Conservation (phyloP, 441 rosid species). For the Corymbia calophylla region DNA sequence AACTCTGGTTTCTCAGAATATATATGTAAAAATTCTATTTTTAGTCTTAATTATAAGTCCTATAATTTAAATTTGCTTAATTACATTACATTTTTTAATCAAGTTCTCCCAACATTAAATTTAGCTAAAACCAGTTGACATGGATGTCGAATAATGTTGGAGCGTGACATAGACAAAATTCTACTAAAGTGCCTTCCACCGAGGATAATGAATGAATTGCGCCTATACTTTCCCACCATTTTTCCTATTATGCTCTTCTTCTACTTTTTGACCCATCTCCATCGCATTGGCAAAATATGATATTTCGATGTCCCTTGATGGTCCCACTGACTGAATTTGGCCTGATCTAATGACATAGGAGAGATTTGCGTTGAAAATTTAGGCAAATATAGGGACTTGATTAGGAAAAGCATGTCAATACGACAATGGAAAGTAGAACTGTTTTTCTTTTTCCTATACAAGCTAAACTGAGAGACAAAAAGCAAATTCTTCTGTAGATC, state of each 20-base stretch:
- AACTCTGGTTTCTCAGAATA: neutral
- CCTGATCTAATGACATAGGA: neutral
- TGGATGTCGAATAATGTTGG: neutral
- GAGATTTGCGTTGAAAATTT: neutral
- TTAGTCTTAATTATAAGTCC: neutral
- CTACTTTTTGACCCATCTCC: neutral
- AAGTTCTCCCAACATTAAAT: neutral
- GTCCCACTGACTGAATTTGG: neutral
- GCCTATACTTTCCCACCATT: neutral
- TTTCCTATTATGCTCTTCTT: neutral
- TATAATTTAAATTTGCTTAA: neutral
- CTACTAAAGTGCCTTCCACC: neutral
- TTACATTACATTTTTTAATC: neutral
- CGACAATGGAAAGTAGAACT: neutral
- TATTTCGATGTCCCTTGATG: neutral
- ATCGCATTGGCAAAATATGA: neutral
- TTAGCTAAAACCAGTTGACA: neutral
- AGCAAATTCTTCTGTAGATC: neutral
- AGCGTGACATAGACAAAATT: neutral
- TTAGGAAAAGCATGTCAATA: neutral
- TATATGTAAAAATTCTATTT: neutral
- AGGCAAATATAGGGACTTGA: neutral
- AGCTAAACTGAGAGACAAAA: neutral
- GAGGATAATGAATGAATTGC: neutral
- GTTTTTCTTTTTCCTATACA: neutral